Evolutionary conservation across 495 filamentous ascomycete genomes (phyloP).

Genomic region (Talaromyces adpressus): DNA sequence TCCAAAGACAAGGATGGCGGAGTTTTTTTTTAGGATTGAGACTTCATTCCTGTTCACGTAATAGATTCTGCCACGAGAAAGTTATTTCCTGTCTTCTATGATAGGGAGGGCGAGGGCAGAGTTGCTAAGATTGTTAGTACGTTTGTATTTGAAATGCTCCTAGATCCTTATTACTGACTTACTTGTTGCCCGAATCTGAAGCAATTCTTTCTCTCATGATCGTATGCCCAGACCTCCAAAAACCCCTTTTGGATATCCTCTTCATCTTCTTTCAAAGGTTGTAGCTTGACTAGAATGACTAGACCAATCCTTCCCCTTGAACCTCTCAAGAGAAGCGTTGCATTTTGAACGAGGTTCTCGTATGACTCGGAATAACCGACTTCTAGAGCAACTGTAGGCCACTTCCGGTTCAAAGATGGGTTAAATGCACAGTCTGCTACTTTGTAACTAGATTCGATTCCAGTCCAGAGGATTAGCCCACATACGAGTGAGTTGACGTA

Average conservation of each 20-base stretch:
- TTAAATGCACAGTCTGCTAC: neutral
- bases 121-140: neutral
- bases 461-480: neutral
- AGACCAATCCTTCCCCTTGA: neutral
- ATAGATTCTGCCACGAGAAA: neutral
- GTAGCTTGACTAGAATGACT: constrained; percentile 2
- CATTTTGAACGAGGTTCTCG: neutral
- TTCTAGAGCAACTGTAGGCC: neutral
- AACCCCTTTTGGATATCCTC: neutral
- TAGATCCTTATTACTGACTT: neutral
- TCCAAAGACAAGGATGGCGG: neutral
- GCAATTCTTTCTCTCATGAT: neutral
- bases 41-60: neutral
- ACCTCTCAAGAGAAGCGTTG: neutral
- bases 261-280: neutral
- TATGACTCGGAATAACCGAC: neutral
- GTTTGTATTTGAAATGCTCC: too few species aligned
- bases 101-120: neutral
- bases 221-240: neutral
- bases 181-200: neutral
- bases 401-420: neutral
- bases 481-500: too few species aligned
- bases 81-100: neutral
- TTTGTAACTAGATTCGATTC: neutral
- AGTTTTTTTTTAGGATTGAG: neutral